Percentiles rank a stretch among this genome's conserved stretches.
These are phyloP conservation scores for Daldinia bambusicola DNA, from an alignment of 495 filamentous ascomycete species.

Conservation along the genomic window DNA sequence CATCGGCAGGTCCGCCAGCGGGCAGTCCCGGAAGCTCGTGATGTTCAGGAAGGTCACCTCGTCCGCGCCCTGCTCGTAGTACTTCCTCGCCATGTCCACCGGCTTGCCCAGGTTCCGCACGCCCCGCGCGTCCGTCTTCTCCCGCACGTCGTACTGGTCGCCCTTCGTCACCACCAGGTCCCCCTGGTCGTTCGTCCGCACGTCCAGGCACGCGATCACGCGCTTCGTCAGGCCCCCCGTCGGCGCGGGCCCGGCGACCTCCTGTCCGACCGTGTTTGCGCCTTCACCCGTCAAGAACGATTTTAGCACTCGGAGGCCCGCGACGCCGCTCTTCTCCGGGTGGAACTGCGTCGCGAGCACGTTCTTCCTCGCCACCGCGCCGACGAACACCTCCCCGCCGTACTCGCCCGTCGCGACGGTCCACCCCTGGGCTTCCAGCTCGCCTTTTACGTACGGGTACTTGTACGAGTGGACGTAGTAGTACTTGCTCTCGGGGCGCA, in stretches of 20 bases:
- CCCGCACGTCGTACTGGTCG: constrained; percentile 99
- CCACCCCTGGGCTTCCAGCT: constrained; percentile 83
- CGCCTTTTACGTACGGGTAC: constrained; percentile 74
- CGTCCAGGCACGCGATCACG: constrained; percentile 95
- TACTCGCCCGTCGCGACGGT: constrained; percentile 87
- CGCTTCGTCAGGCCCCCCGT: constrained; percentile 81
- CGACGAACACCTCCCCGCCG: constrained; percentile 89
- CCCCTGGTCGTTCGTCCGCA: constrained; percentile 93
- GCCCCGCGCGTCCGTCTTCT: constrained; percentile 77
- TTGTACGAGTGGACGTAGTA: constrained; percentile 99
- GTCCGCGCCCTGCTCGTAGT: constrained; percentile 96
- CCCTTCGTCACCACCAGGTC: constrained; percentile 98
- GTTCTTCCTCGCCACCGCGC: constrained; percentile 84
- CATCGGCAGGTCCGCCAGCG: constrained; percentile 92
- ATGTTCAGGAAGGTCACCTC: constrained; percentile 98
- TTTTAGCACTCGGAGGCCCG: constrained; percentile 82
- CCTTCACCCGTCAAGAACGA: constrained; percentile 82
- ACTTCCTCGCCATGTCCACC: constrained; percentile 90
- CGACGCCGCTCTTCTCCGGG: constrained; percentile 94
- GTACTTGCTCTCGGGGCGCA: constrained; percentile 86
- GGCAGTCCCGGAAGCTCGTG: constrained; percentile 95
- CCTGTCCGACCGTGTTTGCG: constrained; percentile 51
- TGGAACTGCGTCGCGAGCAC: constrained; percentile 96
- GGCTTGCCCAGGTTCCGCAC: constrained; percentile 97
- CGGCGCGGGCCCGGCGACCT: constrained; percentile 35